Evolutionary conservation across 345 rosid species (phyloP), one percentile per base, ranked within the genome.

Genomic region (Viola odorata): DNA sequence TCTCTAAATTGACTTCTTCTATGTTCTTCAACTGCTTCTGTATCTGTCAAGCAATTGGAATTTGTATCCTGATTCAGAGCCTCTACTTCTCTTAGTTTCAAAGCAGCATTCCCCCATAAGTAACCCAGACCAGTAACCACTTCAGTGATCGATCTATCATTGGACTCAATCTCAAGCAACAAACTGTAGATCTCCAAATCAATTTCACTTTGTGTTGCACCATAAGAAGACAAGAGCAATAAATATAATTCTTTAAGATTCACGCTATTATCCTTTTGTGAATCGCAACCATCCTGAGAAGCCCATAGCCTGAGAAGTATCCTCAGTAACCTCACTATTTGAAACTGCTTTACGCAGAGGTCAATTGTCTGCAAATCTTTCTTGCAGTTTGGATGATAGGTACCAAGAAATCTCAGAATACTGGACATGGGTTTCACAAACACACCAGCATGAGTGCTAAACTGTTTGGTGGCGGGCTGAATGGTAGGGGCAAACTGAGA

Each of bases 211-310:
- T 86, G 76, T 13, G 96, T 90, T 56, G 95, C 99, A 73, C 90
- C 88, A 80, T 94, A 94, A 60, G 96, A 86, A 78, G 88, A 82
- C 74, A 86, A 73, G 70, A 94, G 90, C 75, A 90, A 78, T 9
- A 71, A 68, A 58, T 76, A 77, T 55, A 94, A 74, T 68, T 84
- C 91, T 78, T 67, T 82, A 47, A 80, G 80, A 82, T 88, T 81
- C 66, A 94, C 66, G 55, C 80, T 83, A 71, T 62, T 61, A 62
- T 83, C 87, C 49, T 76, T 77, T 68, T 66, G 77, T 66, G 77
- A 80, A 65, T 65, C 70, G 65, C 50, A 50, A 45, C 68, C 68
- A 48, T 45, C 15, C 37, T 51, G 66, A 36, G 53, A 55, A 59
- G 55, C n/a, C 16, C 42, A 69, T 54, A 63, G 41, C 47, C 68